A percentile compares a stretch with the other conserved stretches of the same genome.
phyloP scores from a whole-genome alignment of 164 flowering plant genomes.

The Tinospora cordifolia region DNA sequence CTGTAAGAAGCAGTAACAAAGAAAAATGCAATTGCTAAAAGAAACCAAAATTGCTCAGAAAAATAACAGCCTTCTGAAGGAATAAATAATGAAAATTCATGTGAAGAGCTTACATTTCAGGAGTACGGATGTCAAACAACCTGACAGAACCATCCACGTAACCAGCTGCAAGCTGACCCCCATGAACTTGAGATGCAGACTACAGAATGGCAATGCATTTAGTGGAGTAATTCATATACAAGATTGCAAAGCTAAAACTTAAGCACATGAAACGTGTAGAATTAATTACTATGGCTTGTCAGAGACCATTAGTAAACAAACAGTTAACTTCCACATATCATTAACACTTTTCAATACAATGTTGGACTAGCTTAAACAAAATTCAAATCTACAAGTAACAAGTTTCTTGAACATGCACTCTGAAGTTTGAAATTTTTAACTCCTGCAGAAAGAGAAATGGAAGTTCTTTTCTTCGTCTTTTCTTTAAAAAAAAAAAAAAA shows the following conservation, averaged over 20 bases:
- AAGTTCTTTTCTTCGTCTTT: too few relatives aligned
- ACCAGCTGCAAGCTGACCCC: constrained; percentile 88
- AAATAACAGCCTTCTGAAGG: background rate
- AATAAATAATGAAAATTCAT: background rate
- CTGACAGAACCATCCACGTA: constrained; percentile 84
- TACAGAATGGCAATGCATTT: constrained; percentile 21
- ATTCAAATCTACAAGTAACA: too few relatives aligned
- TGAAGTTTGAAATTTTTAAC: too few relatives aligned
- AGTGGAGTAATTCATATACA: background rate
- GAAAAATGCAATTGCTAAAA: background rate
- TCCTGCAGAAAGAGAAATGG: too few relatives aligned
- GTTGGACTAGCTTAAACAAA: too few relatives aligned
- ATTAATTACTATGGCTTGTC: background rate
- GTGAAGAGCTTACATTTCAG: constrained; percentile 54
- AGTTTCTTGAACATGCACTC: too few relatives aligned
- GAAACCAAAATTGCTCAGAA: background rate
- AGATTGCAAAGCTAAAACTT: background rate
- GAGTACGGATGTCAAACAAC: constrained; percentile 74
- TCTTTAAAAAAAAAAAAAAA: too few relatives aligned
- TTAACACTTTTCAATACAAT: too few relatives aligned
- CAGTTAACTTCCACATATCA: too few relatives aligned
- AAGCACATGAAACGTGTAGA: background rate
- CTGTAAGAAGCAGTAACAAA: too few relatives aligned
- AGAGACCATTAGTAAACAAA: background rate
- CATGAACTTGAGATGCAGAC: constrained; percentile 96